Conservation (phyloP, 1,284 basidiomycete genomes). For the Trametes hirsuta region DNA sequence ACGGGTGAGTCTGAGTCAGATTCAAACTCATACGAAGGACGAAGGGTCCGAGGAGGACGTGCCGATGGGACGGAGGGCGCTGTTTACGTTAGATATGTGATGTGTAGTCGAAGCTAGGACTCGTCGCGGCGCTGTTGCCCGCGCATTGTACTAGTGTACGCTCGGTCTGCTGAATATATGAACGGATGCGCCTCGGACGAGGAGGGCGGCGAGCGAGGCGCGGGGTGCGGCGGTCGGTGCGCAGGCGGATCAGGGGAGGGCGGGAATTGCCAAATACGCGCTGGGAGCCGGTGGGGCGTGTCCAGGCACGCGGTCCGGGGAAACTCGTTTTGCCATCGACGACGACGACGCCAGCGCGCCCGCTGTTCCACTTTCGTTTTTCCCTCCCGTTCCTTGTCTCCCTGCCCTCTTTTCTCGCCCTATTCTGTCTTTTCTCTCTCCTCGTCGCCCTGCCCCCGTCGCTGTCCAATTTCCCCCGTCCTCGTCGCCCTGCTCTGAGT, state of each 20-base stretch:
- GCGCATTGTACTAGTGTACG: constrained; percentile 2
- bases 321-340: constrained; percentile 10
- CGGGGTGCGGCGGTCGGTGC: background rate
- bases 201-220: background rate
- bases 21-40: no score
- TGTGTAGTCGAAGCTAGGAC: background rate
- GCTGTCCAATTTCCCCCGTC: background rate
- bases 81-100: constrained; percentile 18
- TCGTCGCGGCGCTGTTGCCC: background rate
- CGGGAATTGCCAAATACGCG: constrained; percentile 18
- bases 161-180: background rate
- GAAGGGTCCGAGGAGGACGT: no score
- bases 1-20: background rate
- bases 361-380: constrained; percentile 22
- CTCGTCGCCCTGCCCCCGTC: background rate
- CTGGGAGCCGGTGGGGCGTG: constrained; percentile 2
- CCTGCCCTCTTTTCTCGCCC: constrained; percentile 11
- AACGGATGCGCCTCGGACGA: background rate
- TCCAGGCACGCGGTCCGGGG: constrained; percentile 12
- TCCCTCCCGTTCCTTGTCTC: constrained; percentile 19
- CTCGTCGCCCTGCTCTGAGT: background rate
- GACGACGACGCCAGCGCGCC: constrained; percentile 20
- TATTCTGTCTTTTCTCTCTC: constrained; percentile 4
- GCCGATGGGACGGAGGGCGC: background rate
- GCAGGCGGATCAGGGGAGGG: constrained; percentile 4